phyloP scores from a whole-genome alignment of 164 flowering plant genomes.

The Stephania japonica region DNA sequence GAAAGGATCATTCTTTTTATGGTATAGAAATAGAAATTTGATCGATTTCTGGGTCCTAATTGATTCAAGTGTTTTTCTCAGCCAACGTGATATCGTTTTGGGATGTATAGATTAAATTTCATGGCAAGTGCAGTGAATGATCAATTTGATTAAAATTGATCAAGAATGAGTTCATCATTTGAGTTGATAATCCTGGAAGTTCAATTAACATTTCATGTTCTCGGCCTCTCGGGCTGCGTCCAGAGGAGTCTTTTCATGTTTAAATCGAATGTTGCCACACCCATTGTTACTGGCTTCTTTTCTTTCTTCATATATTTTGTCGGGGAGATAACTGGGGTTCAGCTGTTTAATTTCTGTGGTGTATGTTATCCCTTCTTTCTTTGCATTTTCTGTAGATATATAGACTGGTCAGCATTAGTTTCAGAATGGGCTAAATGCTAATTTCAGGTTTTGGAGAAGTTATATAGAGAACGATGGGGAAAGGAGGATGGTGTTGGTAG shows the following conservation, averaged over 20 bases:
- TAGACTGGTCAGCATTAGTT: background rate
- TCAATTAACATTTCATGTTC: background rate
- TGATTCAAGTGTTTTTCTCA: background rate
- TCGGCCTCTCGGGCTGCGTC: too few species aligned
- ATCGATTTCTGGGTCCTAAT: background rate
- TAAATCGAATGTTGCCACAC: background rate
- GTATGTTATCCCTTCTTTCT: background rate
- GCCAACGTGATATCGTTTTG: too few species aligned
- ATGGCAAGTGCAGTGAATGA: background rate
- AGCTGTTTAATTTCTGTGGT: background rate
- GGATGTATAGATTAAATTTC: too few species aligned
- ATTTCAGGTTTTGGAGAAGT: slow-evolving; percentile 74
- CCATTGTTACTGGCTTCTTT: background rate
- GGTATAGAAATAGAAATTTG: background rate
- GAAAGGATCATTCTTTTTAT: too few species aligned
- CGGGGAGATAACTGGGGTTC: background rate
- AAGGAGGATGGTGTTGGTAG: slow-evolving; percentile 89
- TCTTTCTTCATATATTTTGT: background rate
- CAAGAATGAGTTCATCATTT: background rate
- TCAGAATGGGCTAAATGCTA: background rate
- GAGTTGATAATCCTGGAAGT: background rate
- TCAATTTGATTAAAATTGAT: background rate
- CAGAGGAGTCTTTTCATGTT: background rate
- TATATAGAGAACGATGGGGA: slow-evolving; percentile 76
- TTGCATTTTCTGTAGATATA: background rate